phyloP scores from a whole-genome alignment of 164 flowering plant genomes.

The Aristolochia californica region DNA sequence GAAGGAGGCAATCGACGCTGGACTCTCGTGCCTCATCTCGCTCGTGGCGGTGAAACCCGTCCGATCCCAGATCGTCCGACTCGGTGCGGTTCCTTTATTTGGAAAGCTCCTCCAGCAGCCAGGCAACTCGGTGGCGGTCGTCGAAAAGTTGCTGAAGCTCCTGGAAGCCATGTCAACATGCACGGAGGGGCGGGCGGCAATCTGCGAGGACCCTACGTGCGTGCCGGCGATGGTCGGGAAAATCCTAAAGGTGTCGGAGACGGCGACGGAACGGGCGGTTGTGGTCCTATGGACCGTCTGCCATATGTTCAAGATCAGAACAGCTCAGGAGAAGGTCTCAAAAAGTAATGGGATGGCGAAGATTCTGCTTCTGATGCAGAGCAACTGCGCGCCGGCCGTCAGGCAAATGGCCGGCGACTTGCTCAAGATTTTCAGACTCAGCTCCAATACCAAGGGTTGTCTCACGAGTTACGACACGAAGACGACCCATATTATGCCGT shows the following conservation, averaged over 20 bases:
- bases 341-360: constrained; percentile 66
- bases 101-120: constrained; percentile 16
- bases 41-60: constrained; percentile 27
- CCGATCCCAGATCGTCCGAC: constrained; percentile 25
- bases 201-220: constrained; percentile 33
- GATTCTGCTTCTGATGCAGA: constrained; percentile 77
- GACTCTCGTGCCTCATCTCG: constrained; percentile 36
- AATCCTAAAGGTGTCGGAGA: constrained; percentile 51
- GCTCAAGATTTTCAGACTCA: constrained; percentile 52
- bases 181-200: constrained; percentile 55
- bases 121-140: constrained; percentile 14
- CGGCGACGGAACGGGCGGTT: constrained; percentile 71
- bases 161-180: constrained; percentile 43
- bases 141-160: constrained; percentile 44
- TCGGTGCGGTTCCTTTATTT: constrained; percentile 31
- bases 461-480: constrained; percentile 66
- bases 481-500: constrained; percentile 85
- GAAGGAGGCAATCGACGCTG: constrained; percentile 25
- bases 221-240: constrained; percentile 39
- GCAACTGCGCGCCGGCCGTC: constrained; percentile 56
- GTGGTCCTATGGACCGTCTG: constrained; percentile 76
- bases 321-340: constrained; percentile 47
- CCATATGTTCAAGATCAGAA: constrained; percentile 39
- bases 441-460: constrained; percentile 34
- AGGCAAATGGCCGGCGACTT: constrained; percentile 64